Base-by-base conservation (phyloP, 306 rosid species). In the Delonix regia region DNA sequence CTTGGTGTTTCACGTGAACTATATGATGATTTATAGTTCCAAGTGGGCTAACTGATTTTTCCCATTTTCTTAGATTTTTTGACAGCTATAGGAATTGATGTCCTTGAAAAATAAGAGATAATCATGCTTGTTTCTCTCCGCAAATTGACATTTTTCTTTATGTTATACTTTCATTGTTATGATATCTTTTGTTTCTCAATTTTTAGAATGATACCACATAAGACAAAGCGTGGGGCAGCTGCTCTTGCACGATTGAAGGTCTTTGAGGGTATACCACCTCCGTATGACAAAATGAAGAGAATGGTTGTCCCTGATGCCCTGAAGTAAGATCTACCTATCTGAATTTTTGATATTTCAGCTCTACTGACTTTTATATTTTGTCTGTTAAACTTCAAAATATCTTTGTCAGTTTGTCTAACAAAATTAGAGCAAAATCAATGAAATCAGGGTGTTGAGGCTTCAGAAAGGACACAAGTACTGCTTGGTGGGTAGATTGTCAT, bases 291-390 rank as follows among this genome's bases (percentile, higher is more conserved):
- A 82, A 38, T 11, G 21, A 86, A 83, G 85, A 80, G 81, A 74
- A 83, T 83, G 89, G 87, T 86, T 41, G 74, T 83, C 36, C 89
- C 89, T 5, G 87, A 86, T 66, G 87, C 87, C 74, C 80, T 86
- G 19, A 86, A 86, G 87, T 55, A 57, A 22, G n/a, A 27, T 13
- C 16, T 28, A 19, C 45, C 0, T 1, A 21, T 44, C 8, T 19
- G 16, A 22, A 11, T 18, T 34, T 36, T 47, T 24, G 5, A 6
- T 6, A 2, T 21, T 47, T 33, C 24, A 18, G 14, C 19, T 67
- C 24, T 9, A 13, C 28, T 36, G 24, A 33, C n/a, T 62, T 36
- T n/a, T 13, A 28, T 52, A 9, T 64, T 39, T n/a, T 22, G 0
- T 7, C 25, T 51, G 33, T 73, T 36, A 51, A 39, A 55, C 62